A percentile compares a stretch with the other conserved stretches of the same genome.
These are phyloP conservation scores for Russula brevipes DNA, from an alignment of 768 basidiomycete genomes.

Conservation along the genomic window DNA sequence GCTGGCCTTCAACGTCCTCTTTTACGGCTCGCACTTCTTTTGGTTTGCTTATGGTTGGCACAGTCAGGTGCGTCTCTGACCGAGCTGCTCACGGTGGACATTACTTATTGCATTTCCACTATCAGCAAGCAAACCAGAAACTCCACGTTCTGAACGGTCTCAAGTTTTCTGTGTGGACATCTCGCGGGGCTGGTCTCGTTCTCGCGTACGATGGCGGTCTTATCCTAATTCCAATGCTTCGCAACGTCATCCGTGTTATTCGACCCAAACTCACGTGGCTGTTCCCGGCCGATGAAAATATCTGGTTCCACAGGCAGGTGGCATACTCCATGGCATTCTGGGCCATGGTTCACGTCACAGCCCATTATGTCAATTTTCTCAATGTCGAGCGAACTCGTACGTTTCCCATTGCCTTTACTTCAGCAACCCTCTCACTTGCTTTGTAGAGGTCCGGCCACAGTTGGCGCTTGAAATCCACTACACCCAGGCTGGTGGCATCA, in stretches of 20 bases:
- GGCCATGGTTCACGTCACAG: constrained; percentile 88
- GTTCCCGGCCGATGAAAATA: constrained; percentile 90
- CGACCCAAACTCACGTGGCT: constrained; percentile 77
- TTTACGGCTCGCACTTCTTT: constrained; percentile 70
- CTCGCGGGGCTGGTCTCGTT: constrained; percentile 87
- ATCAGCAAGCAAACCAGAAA: constrained; percentile 52
- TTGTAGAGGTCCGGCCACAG: constrained; percentile 71
- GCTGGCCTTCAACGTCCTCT: constrained; percentile 69
- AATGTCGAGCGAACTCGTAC: constrained; percentile 83
- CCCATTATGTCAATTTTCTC: constrained; percentile 91
- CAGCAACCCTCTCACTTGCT: neutral
- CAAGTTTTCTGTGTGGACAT: constrained; percentile 81
- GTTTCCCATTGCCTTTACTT: constrained; percentile 30
- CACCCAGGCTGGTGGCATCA: constrained; percentile 83
- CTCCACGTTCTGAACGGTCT: constrained; percentile 76
- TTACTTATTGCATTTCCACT: constrained; percentile 1
- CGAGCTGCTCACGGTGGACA: neutral
- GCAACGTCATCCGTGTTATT: constrained; percentile 79
- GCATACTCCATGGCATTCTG: constrained; percentile 94
- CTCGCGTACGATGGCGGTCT: constrained; percentile 83
- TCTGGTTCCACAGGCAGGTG: constrained; percentile 94
- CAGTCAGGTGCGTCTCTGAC: constrained; percentile 52
- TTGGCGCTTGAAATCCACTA: constrained; percentile 83
- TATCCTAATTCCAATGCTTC: constrained; percentile 84
- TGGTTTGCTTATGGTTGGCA: constrained; percentile 88